phyloP scores from a whole-genome alignment of 257 asterid genomes.

The Scutellaria barbata region DNA sequence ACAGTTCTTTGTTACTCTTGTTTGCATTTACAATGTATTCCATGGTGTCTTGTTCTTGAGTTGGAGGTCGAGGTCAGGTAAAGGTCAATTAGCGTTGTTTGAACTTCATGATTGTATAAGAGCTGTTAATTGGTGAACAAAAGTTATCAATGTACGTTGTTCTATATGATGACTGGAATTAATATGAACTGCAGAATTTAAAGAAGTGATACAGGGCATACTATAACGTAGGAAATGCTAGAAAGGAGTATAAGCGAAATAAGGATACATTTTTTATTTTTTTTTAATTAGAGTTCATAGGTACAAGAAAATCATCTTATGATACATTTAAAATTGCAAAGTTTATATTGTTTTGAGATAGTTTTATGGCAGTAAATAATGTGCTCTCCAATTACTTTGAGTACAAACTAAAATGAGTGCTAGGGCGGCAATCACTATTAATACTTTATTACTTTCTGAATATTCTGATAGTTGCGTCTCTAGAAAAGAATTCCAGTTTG shows the following conservation, averaged over 20 bases:
- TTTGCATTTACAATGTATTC: background rate
- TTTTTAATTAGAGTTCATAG: background rate
- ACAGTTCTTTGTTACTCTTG: background rate
- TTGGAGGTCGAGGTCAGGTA: background rate
- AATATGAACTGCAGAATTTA: background rate
- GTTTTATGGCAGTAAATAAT: too few relatives aligned
- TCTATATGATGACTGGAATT: background rate
- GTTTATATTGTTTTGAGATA: too few relatives aligned
- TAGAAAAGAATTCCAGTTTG: constrained; percentile 1
- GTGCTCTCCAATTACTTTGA: too few relatives aligned
- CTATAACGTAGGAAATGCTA: background rate
- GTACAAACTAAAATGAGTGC: too few relatives aligned
- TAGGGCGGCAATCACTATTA: too few relatives aligned
- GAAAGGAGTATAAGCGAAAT: background rate
- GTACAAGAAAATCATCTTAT: background rate
- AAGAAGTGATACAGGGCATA: background rate
- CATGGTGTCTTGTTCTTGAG: background rate
- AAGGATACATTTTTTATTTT: too few relatives aligned
- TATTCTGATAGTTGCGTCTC: background rate
- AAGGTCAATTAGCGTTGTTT: background rate
- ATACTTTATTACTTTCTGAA: background rate
- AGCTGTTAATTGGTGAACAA: background rate
- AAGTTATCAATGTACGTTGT: background rate
- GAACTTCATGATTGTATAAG: background rate
- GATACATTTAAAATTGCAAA: background rate